Evolutionary conservation across 2,329 filamentous ascomycete species (phyloP).

Genomic region (Arthrobotrys pseudoclavata): DNA sequence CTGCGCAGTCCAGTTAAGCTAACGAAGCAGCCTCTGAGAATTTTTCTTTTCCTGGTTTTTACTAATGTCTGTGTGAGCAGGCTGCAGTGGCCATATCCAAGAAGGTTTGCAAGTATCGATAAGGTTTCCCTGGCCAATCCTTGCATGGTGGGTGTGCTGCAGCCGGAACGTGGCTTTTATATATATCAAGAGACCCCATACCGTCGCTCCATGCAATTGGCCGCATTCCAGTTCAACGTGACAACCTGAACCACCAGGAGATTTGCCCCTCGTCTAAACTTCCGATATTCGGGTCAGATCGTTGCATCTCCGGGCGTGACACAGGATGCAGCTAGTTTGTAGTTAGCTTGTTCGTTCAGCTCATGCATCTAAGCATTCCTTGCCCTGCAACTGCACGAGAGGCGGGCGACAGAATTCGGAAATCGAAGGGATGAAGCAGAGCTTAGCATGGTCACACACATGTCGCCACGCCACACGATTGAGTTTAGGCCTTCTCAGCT

Average conservation of each 20-base stretch:
- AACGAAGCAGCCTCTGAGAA: conserved; percentile 9
- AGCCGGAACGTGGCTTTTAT: conserved; percentile 59
- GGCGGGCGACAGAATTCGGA: conserved; percentile 24
- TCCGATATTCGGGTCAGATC: conserved; percentile 57
- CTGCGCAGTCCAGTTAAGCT: conserved; percentile 3
- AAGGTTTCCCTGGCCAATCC: conserved; percentile 48
- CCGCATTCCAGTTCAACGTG: conserved; percentile 27
- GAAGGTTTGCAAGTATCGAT: conserved; percentile 36
- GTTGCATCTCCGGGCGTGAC: conserved; percentile 54
- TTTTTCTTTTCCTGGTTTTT: conserved; percentile 34
- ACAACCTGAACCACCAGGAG: conserved; percentile 41
- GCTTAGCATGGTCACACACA: neutral
- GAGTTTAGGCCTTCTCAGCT: conserved; percentile 2
- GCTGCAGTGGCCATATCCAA: conserved; percentile 22
- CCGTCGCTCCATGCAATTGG: conserved; percentile 48
- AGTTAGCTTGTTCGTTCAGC: conserved; percentile 26
- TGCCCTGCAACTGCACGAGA: conserved; percentile 3
- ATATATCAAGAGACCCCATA: conserved; percentile 38
- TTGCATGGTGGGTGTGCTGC: conserved; percentile 41
- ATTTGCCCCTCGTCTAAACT: conserved; percentile 58
- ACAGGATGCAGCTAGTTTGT: conserved; percentile 37
- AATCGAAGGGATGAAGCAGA: conserved; percentile 8
- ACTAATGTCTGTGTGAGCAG: conserved; percentile 15
- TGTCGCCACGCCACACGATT: conserved; percentile 27
- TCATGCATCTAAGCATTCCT: conserved; percentile 23